Base-by-base conservation (phyloP, 495 filamentous ascomycete species). In the Sabuloglossum arenarium region DNA sequence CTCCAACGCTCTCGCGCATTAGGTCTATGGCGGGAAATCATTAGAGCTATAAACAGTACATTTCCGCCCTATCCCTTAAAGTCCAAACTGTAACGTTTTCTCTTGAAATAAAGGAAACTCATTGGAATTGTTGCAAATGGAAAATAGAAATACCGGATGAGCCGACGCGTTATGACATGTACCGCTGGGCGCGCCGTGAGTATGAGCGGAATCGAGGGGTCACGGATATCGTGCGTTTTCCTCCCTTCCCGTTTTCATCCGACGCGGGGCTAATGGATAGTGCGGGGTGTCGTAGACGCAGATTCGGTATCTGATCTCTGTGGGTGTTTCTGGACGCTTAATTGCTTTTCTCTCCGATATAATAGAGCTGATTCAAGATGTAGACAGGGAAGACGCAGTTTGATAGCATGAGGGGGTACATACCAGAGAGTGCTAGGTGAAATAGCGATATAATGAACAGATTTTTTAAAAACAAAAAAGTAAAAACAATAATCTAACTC, bases 201-300 rank as follows among this genome's bases (percentile, higher is more conserved):
- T 89, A 91, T 63, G 80, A 86, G 65, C 74, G 83, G 27, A 79
- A 87, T 66, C 76, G 75, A 23, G 59, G 71, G 31, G 81, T 90
- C 24, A 80, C 77, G 1, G 86, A 93, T 64, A 60, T 85, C 60
- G 81, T 85, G 70, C 23, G 78, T 58, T 52, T 56, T n/a, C n/a
- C 10, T 19, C 16, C n/a, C 34, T n/a, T 10, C 16, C 51, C 16
- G n/a, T 32, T 28, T 32, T 37, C 24, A 21, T 42, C n/a, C 53
- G 3, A 16, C 12, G n/a, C 53, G 6, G 23, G 14, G 19, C 39
- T 55, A 19, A 55, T 39, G 23, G 23, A 9, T 39, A 2, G 30
- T 12, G 1, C n/a, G 51, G 53, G 27, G 25, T 19, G 2, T 27
- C 6, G 14, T 23, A 68, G 61, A 62, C 60, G 8, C 76, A 79